Percentiles rank a stretch among this genome's conserved stretches.
Conservation (phyloP, 176 grass and related monocot genomes). For the Urochloa ruziziensis region DNA sequence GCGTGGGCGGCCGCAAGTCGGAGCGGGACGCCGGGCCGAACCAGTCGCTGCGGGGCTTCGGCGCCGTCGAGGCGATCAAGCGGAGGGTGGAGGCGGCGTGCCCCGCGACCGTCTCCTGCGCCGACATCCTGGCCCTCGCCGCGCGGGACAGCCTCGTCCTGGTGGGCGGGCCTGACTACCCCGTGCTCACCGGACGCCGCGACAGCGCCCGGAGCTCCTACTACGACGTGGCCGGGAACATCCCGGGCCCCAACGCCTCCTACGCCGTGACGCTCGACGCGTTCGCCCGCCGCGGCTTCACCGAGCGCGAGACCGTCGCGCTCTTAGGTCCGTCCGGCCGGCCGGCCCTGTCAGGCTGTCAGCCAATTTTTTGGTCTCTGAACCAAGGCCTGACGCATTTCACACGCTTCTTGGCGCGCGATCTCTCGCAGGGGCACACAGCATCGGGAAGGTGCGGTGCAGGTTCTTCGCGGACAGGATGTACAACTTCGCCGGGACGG, state of each 20-base stretch:
- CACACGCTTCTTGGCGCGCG: background rate
- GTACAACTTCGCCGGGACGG: conserved; percentile 42
- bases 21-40: conserved; percentile 56
- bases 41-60: conserved; percentile 41
- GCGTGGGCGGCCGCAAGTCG: conserved; percentile 4
- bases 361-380: background rate
- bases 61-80: conserved; percentile 50
- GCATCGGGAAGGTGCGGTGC: conserved; percentile 63
- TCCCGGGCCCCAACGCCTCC: conserved; percentile 51
- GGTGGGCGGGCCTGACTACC: conserved; percentile 43
- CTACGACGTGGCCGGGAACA: conserved; percentile 12
- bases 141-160: conserved; percentile 50
- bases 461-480: conserved; percentile 55
- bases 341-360: too few relatives aligned
- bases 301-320: conserved; percentile 53
- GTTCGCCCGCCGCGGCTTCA: conserved; percentile 58
- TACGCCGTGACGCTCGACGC: conserved; percentile 41
- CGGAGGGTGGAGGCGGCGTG: conserved; percentile 39
- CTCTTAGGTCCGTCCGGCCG: conserved; percentile 31
- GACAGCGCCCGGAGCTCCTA: conserved; percentile 39
- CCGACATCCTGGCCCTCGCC: conserved; percentile 51
- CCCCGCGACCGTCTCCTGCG: conserved; percentile 51
- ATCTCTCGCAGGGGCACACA: conserved; percentile 49
- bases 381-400: background rate
- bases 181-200: conserved; percentile 50